Conservation (phyloP, 495 filamentous ascomycete genomes). For the Xylaria flabelliformis region DNA sequence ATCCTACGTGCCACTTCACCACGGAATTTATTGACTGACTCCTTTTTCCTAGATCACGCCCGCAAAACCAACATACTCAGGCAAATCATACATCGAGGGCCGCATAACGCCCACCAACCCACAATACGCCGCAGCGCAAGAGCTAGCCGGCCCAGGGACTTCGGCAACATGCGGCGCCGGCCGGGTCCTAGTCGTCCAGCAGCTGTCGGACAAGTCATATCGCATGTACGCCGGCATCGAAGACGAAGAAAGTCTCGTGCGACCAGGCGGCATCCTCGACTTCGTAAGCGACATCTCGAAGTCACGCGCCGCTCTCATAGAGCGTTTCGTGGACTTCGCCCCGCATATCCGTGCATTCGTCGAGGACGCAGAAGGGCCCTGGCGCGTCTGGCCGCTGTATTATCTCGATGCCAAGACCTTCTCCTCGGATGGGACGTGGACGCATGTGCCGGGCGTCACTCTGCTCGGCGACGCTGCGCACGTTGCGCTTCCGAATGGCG, state of each 20-base stretch:
- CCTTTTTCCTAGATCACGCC: conserved; percentile 42
- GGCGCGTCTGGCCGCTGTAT: conserved; percentile 43
- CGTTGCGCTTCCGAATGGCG: conserved; percentile 40
- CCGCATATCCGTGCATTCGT: conserved; percentile 38
- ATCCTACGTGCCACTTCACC: too few species aligned
- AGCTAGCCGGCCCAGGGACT: conserved; percentile 31
- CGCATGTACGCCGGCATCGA: conserved; percentile 39
- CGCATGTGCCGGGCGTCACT: conserved; percentile 49
- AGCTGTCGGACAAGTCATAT: conserved; percentile 41
- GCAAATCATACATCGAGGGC: conserved; percentile 39
- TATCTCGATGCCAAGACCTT: conserved; percentile 28
- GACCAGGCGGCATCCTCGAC: conserved; percentile 30
- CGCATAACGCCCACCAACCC: conserved; percentile 35
- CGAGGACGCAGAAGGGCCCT: conserved; percentile 33
- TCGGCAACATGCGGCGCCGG: conserved; percentile 30
- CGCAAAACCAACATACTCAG: conserved; percentile 40
- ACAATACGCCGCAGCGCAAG: conserved; percentile 30
- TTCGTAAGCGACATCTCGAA: neutral
- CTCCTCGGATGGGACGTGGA: conserved; percentile 33
- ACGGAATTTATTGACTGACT: too few species aligned
- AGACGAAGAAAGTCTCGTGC: conserved; percentile 33
- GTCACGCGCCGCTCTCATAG: conserved; percentile 2
- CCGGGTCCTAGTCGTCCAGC: conserved; percentile 35
- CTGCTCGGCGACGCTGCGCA: conserved; percentile 68
- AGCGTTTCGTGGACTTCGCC: conserved; percentile 39